phyloP scores from a whole-genome alignment of 78 protist genomes.

The Mantamonas sphyraenae region DNA sequence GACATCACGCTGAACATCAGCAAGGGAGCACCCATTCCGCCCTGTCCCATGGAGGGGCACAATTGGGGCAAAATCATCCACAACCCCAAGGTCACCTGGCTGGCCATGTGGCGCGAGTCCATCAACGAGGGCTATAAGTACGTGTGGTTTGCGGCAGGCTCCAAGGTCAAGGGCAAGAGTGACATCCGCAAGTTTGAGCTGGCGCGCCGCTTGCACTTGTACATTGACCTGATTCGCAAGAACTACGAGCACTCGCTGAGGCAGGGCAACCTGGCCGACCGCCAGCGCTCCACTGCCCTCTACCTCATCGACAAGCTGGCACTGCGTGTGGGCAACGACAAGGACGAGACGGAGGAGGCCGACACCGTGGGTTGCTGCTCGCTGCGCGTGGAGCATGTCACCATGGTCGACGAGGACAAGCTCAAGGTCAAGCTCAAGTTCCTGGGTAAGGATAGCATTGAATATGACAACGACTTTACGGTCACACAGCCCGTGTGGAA shows the following conservation, averaged over 20 bases:
- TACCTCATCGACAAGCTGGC: slow-evolving; percentile 92
- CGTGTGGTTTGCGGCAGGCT: slow-evolving; percentile 67
- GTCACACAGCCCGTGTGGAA: slow-evolving; percentile 40
- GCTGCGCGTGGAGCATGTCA: slow-evolving; percentile 89
- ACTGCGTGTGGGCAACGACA: slow-evolving; percentile 95
- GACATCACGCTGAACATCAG: slow-evolving; percentile 91
- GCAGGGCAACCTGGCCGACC: no score
- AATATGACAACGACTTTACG: slow-evolving; percentile 65
- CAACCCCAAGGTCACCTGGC: slow-evolving; percentile 83
- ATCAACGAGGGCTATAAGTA: slow-evolving; percentile 64
- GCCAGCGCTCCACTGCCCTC: slow-evolving; percentile 83
- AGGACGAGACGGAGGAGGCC: slow-evolving; percentile 83
- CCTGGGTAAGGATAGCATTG: slow-evolving; percentile 96
- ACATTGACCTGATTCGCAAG: no score
- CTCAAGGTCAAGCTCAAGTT: slow-evolving; percentile 74
- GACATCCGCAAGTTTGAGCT: slow-evolving; percentile 89
- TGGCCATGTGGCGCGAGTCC: slow-evolving; percentile 91
- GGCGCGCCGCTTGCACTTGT: slow-evolving; percentile 79
- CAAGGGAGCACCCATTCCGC: slow-evolving; percentile 61
- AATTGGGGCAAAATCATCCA: slow-evolving; percentile 58
- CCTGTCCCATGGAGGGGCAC: slow-evolving; percentile 29
- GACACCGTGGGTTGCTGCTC: slow-evolving; percentile 99
- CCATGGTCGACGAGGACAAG: slow-evolving; percentile 9
- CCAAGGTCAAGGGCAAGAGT: slow-evolving; percentile 70
- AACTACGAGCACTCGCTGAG: no score